Base-by-base conservation (phyloP, 2,329 filamentous ascomycete species). In the Phaeosphaeriaceae sp. region DNA sequence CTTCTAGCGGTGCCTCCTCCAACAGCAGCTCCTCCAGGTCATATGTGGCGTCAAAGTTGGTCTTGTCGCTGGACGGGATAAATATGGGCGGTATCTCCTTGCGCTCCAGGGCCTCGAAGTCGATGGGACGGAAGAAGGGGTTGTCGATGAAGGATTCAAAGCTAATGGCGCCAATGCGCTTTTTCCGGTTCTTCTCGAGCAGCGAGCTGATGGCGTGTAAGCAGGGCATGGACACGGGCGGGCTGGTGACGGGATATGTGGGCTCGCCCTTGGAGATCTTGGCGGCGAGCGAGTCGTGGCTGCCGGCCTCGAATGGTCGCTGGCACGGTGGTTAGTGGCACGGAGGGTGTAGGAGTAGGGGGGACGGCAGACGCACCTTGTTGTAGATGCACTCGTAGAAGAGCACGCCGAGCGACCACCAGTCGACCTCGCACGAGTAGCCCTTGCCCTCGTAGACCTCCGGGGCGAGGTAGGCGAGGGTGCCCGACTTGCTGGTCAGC, bases 331-430 rank as follows among this genome's bases (percentile, higher is more conserved):
- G 31, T 36, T 36, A 36, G 31, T 13, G 31, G 62, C n/a, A n/a
- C n/a, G n/a, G n/a, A n/a, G 46, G 66, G 53, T 21, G 24, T 10
- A 0, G 33, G 31, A 9, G 10, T 17, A 33, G n/a, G n/a, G n/a
- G 25, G 1, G 17, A 33, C 7, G 24, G 15, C n/a, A 6, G 11
- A 74, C 84, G 52, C 79, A 93, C 92, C 89, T 96, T 98, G 81
- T 96, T 97, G 82, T 98, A 99, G 65, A 99, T 97, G 84, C 95
- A 98, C 78, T 99, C 95, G 78, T 97, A 99, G 78, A 98, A 98
- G n/a, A 96, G 86, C 47, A 99, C 95, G 49, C 95, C 95, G 21
- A 99, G 80, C 6, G 95, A 98, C 95, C 95, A 99, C 95, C 95
- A 99, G 76, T 99, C 95, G 44, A 95, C 93, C 68, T 95, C 91